Evolutionary conservation across 2,329 filamentous ascomycete genomes (phyloP), one percentile per base, ranked within the genome.

Genomic region (Xylaria arbuscula): DNA sequence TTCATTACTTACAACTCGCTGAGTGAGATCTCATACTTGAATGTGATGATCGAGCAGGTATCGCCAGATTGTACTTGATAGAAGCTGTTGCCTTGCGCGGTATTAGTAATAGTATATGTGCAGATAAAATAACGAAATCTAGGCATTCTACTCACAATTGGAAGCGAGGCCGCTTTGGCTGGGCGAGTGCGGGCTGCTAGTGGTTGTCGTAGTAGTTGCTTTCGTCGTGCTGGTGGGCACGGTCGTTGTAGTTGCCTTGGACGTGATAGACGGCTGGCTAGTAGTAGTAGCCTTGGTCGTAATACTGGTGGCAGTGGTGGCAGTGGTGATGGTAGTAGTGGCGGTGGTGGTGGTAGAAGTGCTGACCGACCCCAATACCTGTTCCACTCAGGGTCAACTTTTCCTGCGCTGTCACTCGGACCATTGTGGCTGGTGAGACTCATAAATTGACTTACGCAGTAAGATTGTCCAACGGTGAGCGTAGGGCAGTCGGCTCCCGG

Each of bases 41-140:
- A 45, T 45, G 55, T 45, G 42, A 58, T 58, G 36, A 45, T 58
- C 11, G 42, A 28, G 40, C 38, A 58, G 38, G 38, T 58, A 28
- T 58, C 55, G 11, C 55, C 55, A 28, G 19, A n/a, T 19, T 45
- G 19, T 9, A 47, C 55, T 19, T 58, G 28, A 22, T 58, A 58
- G 45, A 58, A 58, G 22, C 28, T 47, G 38, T 58, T 45, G 40
- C 55, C 55, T 56, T 42, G 53, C 38, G 53, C 53, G 22, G 53
- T 58, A 28, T 28, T 28, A 28, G 28, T 5, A 28, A 2, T 28
- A 2, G 5, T 28, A 28, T 28, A 28, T 28, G 28, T 28, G 28
- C 5, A 28, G 5, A 28, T 28, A 2, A 28, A 5, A 28, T 28
- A 28, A 28, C 28, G 5, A 28, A 28, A 28, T 2, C 28, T n/a